Evolutionary conservation across 805 yeast genomes (phyloP).

Genomic region (Metschnikowia cerradonensis): DNA sequence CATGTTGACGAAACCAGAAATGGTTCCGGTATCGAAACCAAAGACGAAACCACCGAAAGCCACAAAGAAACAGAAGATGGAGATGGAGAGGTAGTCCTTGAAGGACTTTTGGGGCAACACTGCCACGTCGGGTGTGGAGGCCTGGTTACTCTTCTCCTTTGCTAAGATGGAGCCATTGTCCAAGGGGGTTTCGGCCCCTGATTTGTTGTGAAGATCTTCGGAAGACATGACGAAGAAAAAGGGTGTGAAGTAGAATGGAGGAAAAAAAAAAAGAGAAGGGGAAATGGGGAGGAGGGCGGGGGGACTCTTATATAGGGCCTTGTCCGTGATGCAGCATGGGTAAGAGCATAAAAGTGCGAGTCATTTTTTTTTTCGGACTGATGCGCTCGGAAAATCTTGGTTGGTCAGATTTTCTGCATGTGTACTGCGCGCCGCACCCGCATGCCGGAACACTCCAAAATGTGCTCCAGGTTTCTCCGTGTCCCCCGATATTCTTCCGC

Average conservation of each 20-base stretch:
- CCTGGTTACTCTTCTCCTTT: conserved; percentile 15
- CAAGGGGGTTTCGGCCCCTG: conserved; percentile 35
- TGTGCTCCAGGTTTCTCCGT: conserved; percentile 22
- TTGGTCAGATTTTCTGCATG: conserved; percentile 10
- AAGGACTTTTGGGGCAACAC: conserved; percentile 28
- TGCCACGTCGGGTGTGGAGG: not conserved
- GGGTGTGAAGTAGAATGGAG: conserved; percentile 1
- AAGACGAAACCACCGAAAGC: conserved; percentile 76
- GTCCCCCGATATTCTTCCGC: conserved; percentile 7
- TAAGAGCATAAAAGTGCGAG: conserved; percentile 1
- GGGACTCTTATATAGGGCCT: conserved; percentile 7
- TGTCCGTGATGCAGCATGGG: not conserved
- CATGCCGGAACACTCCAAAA: conserved; percentile 6
- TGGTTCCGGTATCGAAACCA: conserved; percentile 77
- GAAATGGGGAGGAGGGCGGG: not conserved
- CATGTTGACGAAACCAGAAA: conserved; percentile 67
- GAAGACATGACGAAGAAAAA: conserved; percentile 19
- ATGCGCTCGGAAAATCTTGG: conserved; percentile 10
- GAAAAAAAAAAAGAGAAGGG: conserved; percentile 2
- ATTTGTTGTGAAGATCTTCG: conserved; percentile 18
- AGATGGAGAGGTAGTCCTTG: conserved; percentile 39
- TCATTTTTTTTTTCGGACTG: conserved; percentile 6
- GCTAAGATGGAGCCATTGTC: conserved; percentile 21
- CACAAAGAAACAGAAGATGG: conserved; percentile 47
- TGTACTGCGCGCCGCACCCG: conserved; percentile 4